Conservation (phyloP, 1,284 basidiomycete species). For the Psilocybe mexicana region DNA sequence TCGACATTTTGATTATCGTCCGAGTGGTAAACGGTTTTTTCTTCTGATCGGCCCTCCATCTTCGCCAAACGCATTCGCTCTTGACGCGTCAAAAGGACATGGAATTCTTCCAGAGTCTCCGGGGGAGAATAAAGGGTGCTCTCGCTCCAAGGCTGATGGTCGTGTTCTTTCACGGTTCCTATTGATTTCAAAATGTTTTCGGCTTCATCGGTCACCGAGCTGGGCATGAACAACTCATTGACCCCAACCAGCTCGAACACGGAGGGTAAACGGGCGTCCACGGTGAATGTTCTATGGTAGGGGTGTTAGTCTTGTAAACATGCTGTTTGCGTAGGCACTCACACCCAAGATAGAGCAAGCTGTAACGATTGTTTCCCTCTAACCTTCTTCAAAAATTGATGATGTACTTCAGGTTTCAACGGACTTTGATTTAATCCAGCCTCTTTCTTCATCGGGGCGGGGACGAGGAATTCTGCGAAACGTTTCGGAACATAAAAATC, state of each 20-base stretch:
- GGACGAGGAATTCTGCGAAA: constrained; percentile 33
- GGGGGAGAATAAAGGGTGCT: not conserved
- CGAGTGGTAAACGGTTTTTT: not conserved
- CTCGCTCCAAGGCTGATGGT: not conserved
- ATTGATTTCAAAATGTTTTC: constrained; percentile 5
- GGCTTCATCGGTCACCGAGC: constrained; percentile 5
- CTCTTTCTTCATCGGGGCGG: constrained; percentile 17
- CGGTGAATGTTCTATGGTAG: constrained; percentile 40
- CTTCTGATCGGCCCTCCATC: not conserved
- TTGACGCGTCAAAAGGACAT: constrained; percentile 20
- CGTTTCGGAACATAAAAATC: constrained; percentile 35
- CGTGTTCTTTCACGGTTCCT: constrained; percentile 8
- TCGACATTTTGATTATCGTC: not conserved
- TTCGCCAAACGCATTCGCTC: constrained; percentile 18
- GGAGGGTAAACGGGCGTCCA: constrained; percentile 32
- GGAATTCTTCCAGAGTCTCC: constrained; percentile 7
- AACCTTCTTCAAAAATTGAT: constrained; percentile 48
- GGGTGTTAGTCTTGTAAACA: constrained; percentile 20
- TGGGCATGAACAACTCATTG: constrained; percentile 18
- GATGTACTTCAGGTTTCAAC: constrained; percentile 11
- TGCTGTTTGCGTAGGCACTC: constrained; percentile 15
- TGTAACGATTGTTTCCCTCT: constrained; percentile 60
- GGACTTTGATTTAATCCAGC: not conserved
- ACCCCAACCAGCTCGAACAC: constrained; percentile 31
- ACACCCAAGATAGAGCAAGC: constrained; percentile 72